Evolutionary conservation across 306 rosid species (phyloP).

Genomic region (Casuarina equisetifolia): DNA sequence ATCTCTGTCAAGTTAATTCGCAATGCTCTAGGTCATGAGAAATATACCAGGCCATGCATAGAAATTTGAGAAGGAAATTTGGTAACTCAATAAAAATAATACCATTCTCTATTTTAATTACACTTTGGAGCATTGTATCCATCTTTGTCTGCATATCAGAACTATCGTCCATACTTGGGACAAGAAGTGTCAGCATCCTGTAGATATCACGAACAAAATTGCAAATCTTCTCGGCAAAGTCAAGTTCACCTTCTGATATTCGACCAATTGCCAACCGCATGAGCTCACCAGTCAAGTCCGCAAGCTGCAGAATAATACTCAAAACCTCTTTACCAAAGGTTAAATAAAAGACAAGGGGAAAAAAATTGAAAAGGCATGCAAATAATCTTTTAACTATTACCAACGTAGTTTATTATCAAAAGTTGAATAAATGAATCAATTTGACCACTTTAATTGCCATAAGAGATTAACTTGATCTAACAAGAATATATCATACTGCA

Average conservation of each 20-base stretch:
- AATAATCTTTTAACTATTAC: conserved; percentile 13
- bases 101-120: conserved; percentile 96
- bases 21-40: neutral
- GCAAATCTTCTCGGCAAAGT: conserved; percentile 82
- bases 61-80: conserved; percentile 8
- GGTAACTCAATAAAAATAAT: conserved; percentile 12
- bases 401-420: neutral
- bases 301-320: conserved; percentile 63
- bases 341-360: neutral
- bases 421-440: neutral
- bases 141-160: conserved; percentile 81
- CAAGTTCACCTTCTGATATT: conserved; percentile 88
- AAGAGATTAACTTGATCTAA: conserved; percentile 18
- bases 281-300: conserved; percentile 96
- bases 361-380: conserved; percentile 1
- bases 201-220: conserved; percentile 82
- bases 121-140: conserved; percentile 93
- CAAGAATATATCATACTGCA: conserved; percentile 5
- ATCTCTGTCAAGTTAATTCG: neutral
- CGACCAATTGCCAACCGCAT: conserved; percentile 97
- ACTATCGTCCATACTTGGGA: conserved; percentile 80
- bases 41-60: conserved; percentile 13
- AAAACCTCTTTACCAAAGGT: conserved; percentile 3
- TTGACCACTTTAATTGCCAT: conserved; percentile 18
- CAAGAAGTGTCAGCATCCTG: conserved; percentile 83